Evolutionary conservation across 2,329 filamentous ascomycete genomes (phyloP).

Genomic region (Cladosporium sp.): DNA sequence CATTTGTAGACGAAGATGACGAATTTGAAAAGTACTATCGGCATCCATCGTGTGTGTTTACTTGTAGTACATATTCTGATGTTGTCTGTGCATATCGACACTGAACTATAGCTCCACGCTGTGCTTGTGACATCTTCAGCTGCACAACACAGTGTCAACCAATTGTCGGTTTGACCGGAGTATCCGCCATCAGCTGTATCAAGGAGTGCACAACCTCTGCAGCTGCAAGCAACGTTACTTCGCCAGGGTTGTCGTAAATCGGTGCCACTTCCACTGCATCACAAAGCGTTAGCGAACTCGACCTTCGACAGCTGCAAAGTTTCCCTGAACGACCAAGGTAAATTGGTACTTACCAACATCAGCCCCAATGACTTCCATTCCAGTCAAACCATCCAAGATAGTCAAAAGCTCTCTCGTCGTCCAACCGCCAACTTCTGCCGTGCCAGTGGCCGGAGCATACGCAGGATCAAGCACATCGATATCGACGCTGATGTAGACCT

Average conservation of each 20-base stretch:
- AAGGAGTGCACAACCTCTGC: constrained; percentile 52
- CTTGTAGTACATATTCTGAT: too few species aligned
- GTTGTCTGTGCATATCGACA: too few species aligned
- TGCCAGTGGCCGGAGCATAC: constrained; percentile 53
- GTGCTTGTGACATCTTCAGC: too few species aligned
- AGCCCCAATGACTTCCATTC: constrained; percentile 55
- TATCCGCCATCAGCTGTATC: constrained; percentile 45
- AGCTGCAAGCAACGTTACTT: constrained; percentile 54
- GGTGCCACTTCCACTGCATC: constrained; percentile 56
- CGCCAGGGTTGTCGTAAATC: constrained; percentile 58
- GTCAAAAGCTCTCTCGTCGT: constrained; percentile 56
- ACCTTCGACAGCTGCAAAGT: background rate
- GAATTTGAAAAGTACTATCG: too few species aligned
- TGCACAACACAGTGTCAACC: background rate
- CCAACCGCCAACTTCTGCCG: constrained; percentile 60
- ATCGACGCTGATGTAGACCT: constrained; percentile 55
- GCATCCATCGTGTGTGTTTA: too few species aligned
- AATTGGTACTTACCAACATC: constrained; percentile 45
- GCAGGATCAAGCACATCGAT: constrained; percentile 56
- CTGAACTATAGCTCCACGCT: too few species aligned
- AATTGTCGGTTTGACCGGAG: constrained; percentile 26
- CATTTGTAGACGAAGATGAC: too few species aligned
- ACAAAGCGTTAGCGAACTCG: background rate
- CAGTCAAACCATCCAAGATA: constrained; percentile 56
- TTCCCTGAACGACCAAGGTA: too few species aligned